Evolutionary conservation across 78 protist genomes (phyloP), one percentile per base, ranked within the genome.

Genomic region (Cavenderia fasciculata): DNA sequence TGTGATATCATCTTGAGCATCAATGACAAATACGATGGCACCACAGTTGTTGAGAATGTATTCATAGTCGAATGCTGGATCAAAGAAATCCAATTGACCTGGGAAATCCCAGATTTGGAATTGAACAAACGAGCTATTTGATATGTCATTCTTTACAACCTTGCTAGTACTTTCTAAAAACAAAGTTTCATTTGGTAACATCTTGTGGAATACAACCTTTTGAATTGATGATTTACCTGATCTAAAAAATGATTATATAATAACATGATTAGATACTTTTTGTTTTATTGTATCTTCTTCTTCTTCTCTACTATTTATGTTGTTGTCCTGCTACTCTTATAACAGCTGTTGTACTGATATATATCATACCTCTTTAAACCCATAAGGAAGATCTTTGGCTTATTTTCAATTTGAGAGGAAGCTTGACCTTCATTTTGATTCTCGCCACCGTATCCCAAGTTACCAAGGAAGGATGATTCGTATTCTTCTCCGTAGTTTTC

Each of bases 41-140:
- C 98, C 97, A 56, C 97, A 94, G 27, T 90, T 89, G 33, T 79
- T 90, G 23, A 96, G 92, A 49, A 96, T 92, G 33, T 12, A 12
- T 49, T 94, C 96, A 6, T 94, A 66, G 62, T 96, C 97, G 38
- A 95, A 85, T 14, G 94, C 59, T 43, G 95, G 94, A 61, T 86
- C 95, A 23, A 88, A 34, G 74, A 88, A 92, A 82, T 95, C 97
- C 33, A 94, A 27, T 69, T 95, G 98, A 23, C 98, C 98, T 25
- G 99, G 99, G 68, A 97, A 96, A 70, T 98, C 99, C 99, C 98
- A 96, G 25, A 98, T 57, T 78, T 97, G 96, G 49, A 97, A 97
- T 78, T 96, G 98, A 21, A 97, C 95, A 29, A 97, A 95, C 31
- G 97, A 82, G 27, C 89, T 71, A 92, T 96, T 93, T 7, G 95